A percentile compares a stretch with the other conserved stretches of the same genome.
These are phyloP conservation scores for Trebouxia sp. DNA, from an alignment of 139 green algal species.

Conservation along the genomic window DNA sequence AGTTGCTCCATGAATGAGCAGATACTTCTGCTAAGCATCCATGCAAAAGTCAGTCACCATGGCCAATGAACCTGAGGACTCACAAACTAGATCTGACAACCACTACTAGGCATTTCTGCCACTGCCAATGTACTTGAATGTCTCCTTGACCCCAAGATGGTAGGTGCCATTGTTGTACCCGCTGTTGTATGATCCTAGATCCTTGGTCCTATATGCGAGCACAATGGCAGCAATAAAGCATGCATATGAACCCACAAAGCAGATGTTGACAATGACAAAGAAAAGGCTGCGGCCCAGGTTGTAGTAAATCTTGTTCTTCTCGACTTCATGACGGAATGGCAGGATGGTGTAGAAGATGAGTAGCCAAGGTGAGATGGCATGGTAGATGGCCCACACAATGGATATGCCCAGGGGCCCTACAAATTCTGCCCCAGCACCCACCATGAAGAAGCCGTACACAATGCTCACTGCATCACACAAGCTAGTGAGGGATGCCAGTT, in stretches of 20 bases:
- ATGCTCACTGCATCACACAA: background rate
- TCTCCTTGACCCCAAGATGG: constrained; percentile 25
- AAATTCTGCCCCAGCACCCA: constrained; percentile 22
- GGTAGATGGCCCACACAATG: constrained; percentile 18
- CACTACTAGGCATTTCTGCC: background rate
- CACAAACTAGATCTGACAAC: too few species aligned
- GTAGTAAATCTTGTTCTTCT: constrained; percentile 24
- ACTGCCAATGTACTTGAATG: constrained; percentile 11
- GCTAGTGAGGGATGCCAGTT: too few species aligned
- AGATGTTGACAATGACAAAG: constrained; percentile 27
- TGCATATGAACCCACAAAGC: constrained; percentile 19
- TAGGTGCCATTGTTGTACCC: constrained; percentile 30
- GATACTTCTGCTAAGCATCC: too few species aligned
- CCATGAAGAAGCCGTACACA: constrained; percentile 30
- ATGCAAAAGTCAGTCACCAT: too few species aligned
- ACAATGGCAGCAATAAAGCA: constrained; percentile 27
- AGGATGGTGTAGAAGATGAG: constrained; percentile 23
- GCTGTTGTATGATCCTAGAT: constrained; percentile 20
- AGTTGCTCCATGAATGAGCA: too few species aligned
- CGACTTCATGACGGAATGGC: constrained; percentile 20
- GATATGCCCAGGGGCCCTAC: constrained; percentile 26
- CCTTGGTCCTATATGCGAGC: constrained; percentile 23
- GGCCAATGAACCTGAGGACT: too few species aligned
- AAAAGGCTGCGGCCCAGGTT: background rate
- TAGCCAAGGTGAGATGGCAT: constrained; percentile 19